Base-by-base conservation (phyloP, 2,329 filamentous ascomycete species). In the Sporothrix globosa region DNA sequence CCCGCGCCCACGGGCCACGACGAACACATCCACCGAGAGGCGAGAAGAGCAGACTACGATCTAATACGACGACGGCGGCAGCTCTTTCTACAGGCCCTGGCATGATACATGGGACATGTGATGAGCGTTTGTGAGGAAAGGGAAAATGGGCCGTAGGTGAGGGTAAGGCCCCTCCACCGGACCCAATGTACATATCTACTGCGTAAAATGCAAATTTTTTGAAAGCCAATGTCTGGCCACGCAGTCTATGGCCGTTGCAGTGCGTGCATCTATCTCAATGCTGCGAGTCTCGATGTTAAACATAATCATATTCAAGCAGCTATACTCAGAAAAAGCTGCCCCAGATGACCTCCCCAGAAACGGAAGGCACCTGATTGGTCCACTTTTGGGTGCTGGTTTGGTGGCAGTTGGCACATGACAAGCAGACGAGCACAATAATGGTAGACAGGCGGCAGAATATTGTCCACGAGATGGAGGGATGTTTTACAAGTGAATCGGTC, bases 321-420 rank as follows among this genome's bases (percentile, higher is more conserved):
- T 27, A 44, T 41, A 6, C 48, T 39, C 27, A 54, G 50, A 44
- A 41, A 66, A 68, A 70, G 34, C 34, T 44, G 41, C 41, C 9
- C n/a, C 56, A 50, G 72, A 71, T 74, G 70, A 73, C 70, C 73
- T 73, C 73, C 72, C 72, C 73, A 61, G 69, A 73, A 74, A 69
- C 68, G 58, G 61, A 46, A 34, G 10, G 41, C 66, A 66, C 69
- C 68, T 74, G 75, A 74, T 74, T 75, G 75, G 73, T 69, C 72
- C 73, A 73, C 58, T 50, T 24, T 39, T 24, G 19, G 39, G 39
- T 46, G 39, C 17, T 17, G 39, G 3, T 24, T 63, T 46, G 58
- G 17, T 17, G 58, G 39, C 11, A 27, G 21, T 9, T 46, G 13
- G 4, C 10, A 46, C 30, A n/a, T 19, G 58, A 13, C 21, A 17